Conservation (phyloP, 371 early-diverging fungal species). For the Rhizopus stolonifer region DNA sequence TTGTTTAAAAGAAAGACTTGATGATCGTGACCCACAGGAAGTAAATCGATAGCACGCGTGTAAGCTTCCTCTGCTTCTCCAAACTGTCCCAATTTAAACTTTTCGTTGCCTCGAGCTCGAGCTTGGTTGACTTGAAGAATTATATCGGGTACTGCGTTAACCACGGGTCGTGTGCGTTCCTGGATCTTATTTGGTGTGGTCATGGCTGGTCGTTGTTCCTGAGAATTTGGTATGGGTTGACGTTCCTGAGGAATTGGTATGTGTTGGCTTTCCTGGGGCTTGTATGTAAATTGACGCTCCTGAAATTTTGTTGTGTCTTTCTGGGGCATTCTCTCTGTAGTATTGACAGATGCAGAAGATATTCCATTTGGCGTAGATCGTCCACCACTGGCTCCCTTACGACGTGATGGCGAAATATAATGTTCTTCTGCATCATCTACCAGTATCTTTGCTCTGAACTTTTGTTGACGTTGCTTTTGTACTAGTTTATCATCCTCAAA, state of each 20-base stretch:
- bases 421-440: slow-evolving; percentile 30
- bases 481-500: slow-evolving; percentile 33
- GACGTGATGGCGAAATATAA: slow-evolving; percentile 60
- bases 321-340: no score
- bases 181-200: no score
- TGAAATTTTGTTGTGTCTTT: no score
- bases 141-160: slow-evolving; percentile 21
- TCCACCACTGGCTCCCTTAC: slow-evolving; percentile 27
- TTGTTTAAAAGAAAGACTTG: slow-evolving; percentile 79
- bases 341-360: no score
- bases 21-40: slow-evolving; percentile 62
- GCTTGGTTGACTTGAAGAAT: slow-evolving; percentile 30
- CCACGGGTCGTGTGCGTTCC: slow-evolving; percentile 24
- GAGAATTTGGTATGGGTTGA: no score
- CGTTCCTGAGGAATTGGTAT: no score
- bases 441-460: slow-evolving; percentile 6
- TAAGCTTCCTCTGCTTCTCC: slow-evolving; percentile 80
- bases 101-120: slow-evolving; percentile 75
- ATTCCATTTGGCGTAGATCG: slow-evolving; percentile 12
- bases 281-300: no score
- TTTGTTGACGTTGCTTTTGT: slow-evolving; percentile 21
- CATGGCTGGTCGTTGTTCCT: no score
- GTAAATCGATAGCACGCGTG: slow-evolving; percentile 60
- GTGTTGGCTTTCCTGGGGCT: no score
- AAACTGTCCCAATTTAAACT: slow-evolving; percentile 90